A percentile compares a stretch with the other conserved stretches of the same genome.
Evolutionary conservation across 2,329 filamentous ascomycete genomes (phyloP).

Genomic region (Colletotrichum cuscutae): DNA sequence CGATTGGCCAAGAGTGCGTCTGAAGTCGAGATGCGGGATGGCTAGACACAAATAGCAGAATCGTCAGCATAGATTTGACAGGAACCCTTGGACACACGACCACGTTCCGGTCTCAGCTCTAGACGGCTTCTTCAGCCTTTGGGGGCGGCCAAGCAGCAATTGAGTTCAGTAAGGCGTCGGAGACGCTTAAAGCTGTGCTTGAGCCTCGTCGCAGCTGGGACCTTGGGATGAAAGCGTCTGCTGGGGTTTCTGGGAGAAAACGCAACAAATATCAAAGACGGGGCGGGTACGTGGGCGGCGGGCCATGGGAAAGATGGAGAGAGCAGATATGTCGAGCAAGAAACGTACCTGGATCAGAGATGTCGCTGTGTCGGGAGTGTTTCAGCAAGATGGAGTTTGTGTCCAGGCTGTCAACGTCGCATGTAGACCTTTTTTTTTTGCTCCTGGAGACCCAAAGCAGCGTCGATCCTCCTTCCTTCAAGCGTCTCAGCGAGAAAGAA

Average conservation of each 20-base stretch:
- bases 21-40: slow-evolving; percentile 22
- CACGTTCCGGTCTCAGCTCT: slow-evolving; percentile 26
- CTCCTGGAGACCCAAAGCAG: neutral
- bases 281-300: neutral
- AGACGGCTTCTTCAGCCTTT: neutral
- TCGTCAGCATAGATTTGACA: slow-evolving; percentile 28
- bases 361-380: slow-evolving; percentile 30
- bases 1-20: slow-evolving; percentile 24
- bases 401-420: slow-evolving; percentile 25
- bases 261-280: neutral
- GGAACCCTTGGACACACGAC: slow-evolving; percentile 9
- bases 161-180: slow-evolving; percentile 22
- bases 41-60: slow-evolving; percentile 12
- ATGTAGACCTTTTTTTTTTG: neutral
- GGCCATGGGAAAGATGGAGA: neutral
- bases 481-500: neutral
- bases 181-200: slow-evolving; percentile 14
- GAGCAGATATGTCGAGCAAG: neutral
- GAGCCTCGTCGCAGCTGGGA: slow-evolving; percentile 22
- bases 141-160: neutral
- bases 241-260: slow-evolving; percentile 1
- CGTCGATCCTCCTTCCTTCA: slow-evolving; percentile 10
- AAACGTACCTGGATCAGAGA: slow-evolving; percentile 29
- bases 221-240: slow-evolving; percentile 17
- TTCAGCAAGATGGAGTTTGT: slow-evolving; percentile 30